phyloP scores from a whole-genome alignment of 164 flowering plant genomes.

The Vitis vinifera region ASM3070453v1 NC_081822.1:2704001-2704500 shows the following conservation, averaged over 20 bases:
- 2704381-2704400: not conserved
- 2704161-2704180: too few relatives aligned
- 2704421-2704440: constrained; percentile 97
- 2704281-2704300: not conserved
- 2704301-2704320: not conserved
- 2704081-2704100: too few relatives aligned
- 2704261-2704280: not conserved
- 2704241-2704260: not conserved
- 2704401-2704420: constrained; percentile 29
- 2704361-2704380: not conserved
- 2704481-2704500: constrained; percentile 82
- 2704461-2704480: constrained; percentile 82
- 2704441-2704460: constrained; percentile 98
- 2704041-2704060: too few relatives aligned
- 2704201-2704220: not conserved
- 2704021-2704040: too few relatives aligned
- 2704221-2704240: not conserved
- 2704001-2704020: too few relatives aligned
- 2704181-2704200: not conserved
- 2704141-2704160: too few relatives aligned
- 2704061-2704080: too few relatives aligned
- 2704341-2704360: not conserved
- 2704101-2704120: too few relatives aligned
- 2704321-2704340: not conserved
- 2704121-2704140: too few relatives aligned